These are phyloP conservation scores for Didymella keratinophila DNA, from an alignment of 2,329 filamentous ascomycete species.

Conservation along the genomic window DNA sequence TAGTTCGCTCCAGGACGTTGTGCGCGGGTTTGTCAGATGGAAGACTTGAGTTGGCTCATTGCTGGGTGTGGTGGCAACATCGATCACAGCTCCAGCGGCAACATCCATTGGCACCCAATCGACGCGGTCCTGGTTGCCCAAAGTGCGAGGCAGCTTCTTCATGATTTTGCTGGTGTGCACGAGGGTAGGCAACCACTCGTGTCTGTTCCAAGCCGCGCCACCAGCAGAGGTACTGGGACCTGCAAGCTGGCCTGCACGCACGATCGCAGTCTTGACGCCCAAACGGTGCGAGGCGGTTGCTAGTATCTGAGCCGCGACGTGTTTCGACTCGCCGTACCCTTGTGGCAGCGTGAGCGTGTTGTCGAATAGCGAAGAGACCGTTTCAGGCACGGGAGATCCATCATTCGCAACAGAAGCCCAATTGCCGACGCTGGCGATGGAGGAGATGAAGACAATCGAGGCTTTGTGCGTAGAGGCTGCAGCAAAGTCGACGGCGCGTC, in stretches of 20 bases:
- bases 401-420: slow-evolving; percentile 13
- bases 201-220: slow-evolving; percentile 34
- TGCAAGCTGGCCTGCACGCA: slow-evolving; percentile 44
- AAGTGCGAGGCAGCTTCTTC: slow-evolving; percentile 25
- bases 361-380: slow-evolving; percentile 40
- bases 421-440: slow-evolving; percentile 45
- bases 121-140: slow-evolving; percentile 29
- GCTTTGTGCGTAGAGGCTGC: slow-evolving; percentile 7
- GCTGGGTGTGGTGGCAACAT: slow-evolving; percentile 3
- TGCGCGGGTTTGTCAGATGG: slow-evolving; percentile 16
- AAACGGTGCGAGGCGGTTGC: slow-evolving; percentile 38
- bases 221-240: slow-evolving; percentile 28
- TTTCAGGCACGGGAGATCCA: slow-evolving; percentile 18
- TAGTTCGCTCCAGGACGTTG: slow-evolving; percentile 10
- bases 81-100: slow-evolving; percentile 13
- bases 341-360: slow-evolving; percentile 38
- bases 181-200: slow-evolving; percentile 42
- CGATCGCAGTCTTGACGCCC: slow-evolving; percentile 33
- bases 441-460: slow-evolving; percentile 51
- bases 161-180: slow-evolving; percentile 32
- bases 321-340: slow-evolving; percentile 52
- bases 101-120: slow-evolving; percentile 40
- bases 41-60: slow-evolving; percentile 3
- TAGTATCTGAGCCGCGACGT: slow-evolving; percentile 46
- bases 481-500: slow-evolving; percentile 21